phyloP scores from a whole-genome alignment of 2,329 filamentous ascomycete species.

The Pseudogymnoascus sp. region DNA sequence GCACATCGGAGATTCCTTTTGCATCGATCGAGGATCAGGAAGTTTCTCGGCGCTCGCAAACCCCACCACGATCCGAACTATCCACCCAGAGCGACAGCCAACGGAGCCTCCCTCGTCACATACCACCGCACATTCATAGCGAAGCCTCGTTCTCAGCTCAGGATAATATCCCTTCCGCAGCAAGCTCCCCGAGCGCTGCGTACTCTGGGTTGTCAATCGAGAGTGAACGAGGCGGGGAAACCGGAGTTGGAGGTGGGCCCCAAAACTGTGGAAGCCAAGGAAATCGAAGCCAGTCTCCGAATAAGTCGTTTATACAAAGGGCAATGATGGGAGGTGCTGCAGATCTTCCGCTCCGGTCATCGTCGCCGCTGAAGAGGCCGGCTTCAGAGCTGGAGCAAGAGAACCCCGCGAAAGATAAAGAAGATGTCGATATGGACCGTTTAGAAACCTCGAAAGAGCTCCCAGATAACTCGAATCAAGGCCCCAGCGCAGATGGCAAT shows the following conservation, averaged over 20 bases:
- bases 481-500: not conserved
- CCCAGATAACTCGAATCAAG: not conserved
- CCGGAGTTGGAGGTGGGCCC: constrained; percentile 19
- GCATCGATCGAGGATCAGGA: constrained; percentile 32
- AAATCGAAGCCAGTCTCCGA: constrained; percentile 42
- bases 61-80: constrained; percentile 35
- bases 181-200: constrained; percentile 50
- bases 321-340: constrained; percentile 54
- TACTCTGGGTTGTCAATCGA: constrained; percentile 52
- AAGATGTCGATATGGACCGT: constrained; percentile 29
- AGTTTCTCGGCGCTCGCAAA: constrained; percentile 43
- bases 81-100: constrained; percentile 14
- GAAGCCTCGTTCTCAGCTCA: constrained; percentile 35
- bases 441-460: constrained; percentile 11
- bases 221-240: constrained; percentile 41
- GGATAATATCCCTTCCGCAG: constrained; percentile 48
- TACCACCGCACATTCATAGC: constrained; percentile 38
- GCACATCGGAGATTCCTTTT: constrained; percentile 25
- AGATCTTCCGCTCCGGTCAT: constrained; percentile 52
- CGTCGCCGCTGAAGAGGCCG: constrained; percentile 56
- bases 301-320: constrained; percentile 38
- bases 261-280: constrained; percentile 18
- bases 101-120: constrained; percentile 41
- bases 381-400: constrained; percentile 36
- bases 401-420: constrained; percentile 22